These are phyloP conservation scores for Penicillium verhagenii DNA, from an alignment of 495 filamentous ascomycete genomes.

Conservation along the genomic window DNA sequence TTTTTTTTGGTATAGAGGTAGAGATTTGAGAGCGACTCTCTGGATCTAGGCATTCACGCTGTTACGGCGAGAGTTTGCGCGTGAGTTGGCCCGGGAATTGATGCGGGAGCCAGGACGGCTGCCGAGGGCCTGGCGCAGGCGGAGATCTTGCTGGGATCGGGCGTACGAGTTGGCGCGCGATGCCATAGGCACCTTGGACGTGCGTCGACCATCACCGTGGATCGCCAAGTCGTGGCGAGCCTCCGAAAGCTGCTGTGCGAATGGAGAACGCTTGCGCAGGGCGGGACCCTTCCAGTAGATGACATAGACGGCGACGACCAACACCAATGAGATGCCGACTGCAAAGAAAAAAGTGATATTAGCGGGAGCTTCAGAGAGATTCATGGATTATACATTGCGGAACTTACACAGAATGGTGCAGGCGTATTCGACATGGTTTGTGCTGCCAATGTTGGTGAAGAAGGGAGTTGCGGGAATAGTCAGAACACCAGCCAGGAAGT, in stretches of 20 bases:
- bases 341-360: background rate
- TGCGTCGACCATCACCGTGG: constrained; percentile 36
- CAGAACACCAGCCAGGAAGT: constrained; percentile 79
- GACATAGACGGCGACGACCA: constrained; percentile 72
- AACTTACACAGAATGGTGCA: constrained; percentile 65
- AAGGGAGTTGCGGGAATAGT: constrained; percentile 75
- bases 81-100: constrained; percentile 34
- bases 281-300: constrained; percentile 75
- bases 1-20: background rate
- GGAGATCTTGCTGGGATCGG: constrained; percentile 49
- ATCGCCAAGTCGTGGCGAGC: constrained; percentile 43
- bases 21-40: background rate
- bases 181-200: constrained; percentile 37
- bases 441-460: constrained; percentile 61
- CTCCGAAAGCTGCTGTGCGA: constrained; percentile 67
- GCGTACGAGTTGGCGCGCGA: constrained; percentile 47
- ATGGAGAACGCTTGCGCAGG: constrained; percentile 67
- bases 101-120: constrained; percentile 40
- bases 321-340: constrained; percentile 62
- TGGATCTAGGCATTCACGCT: constrained; percentile 17
- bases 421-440: constrained; percentile 62
- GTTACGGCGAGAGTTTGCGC: constrained; percentile 39
- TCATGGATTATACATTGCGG: too few relatives aligned
- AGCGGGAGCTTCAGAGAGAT: background rate
- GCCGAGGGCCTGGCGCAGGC: constrained; percentile 44